Conservation (phyloP, 2,329 filamentous ascomycete species). For the Penicillium concentricum region DNA sequence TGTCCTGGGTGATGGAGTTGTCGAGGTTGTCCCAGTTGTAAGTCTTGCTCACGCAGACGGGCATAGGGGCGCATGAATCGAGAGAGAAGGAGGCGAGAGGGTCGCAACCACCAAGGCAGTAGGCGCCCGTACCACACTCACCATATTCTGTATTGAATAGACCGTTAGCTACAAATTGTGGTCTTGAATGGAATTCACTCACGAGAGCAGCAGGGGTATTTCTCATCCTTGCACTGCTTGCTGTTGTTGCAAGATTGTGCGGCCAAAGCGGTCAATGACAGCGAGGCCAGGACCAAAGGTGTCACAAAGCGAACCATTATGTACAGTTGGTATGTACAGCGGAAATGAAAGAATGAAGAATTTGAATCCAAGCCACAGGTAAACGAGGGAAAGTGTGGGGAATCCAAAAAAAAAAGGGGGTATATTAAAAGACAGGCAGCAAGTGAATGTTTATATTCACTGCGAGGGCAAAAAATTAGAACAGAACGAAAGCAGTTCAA, state of each 20-base stretch:
- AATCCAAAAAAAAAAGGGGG: background rate
- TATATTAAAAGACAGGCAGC: slow-evolving; percentile 4
- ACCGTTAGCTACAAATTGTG: slow-evolving; percentile 5
- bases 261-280: slow-evolving; percentile 35
- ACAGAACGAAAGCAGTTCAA: background rate
- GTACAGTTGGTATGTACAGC: slow-evolving; percentile 16
- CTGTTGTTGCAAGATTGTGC: slow-evolving; percentile 41
- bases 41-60: slow-evolving; percentile 72
- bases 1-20: slow-evolving; percentile 66
- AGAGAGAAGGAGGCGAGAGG: slow-evolving; percentile 78
- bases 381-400: slow-evolving; percentile 4
- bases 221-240: slow-evolving; percentile 66
- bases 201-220: slow-evolving; percentile 76
- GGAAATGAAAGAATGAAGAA: slow-evolving; percentile 17
- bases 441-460: slow-evolving; percentile 7
- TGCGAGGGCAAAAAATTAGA: background rate
- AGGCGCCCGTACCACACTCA: slow-evolving; percentile 88
- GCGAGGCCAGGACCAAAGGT: slow-evolving; percentile 33
- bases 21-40: slow-evolving; percentile 74
- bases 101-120: slow-evolving; percentile 94
- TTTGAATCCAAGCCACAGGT: slow-evolving; percentile 9
- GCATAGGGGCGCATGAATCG: slow-evolving; percentile 80
- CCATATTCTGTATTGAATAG: slow-evolving; percentile 68
- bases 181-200: slow-evolving; percentile 44
- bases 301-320: slow-evolving; percentile 40